phyloP scores from a whole-genome alignment of 176 grass and related monocot genomes.

The Ananas comosus region DNA sequence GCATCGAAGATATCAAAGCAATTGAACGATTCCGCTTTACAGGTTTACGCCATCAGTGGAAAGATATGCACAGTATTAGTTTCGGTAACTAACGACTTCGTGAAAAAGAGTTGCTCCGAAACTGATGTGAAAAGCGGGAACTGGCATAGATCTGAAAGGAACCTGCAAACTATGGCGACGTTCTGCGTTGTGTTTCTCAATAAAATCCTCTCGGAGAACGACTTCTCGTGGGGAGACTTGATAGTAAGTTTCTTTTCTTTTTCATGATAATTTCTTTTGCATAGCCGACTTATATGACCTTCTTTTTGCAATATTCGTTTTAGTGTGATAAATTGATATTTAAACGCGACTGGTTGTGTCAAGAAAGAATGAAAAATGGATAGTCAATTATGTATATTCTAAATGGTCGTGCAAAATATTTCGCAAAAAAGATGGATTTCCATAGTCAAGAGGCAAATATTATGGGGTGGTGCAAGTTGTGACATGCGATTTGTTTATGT shows the following conservation, averaged over 20 bases:
- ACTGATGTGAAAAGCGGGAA: background rate
- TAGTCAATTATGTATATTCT: too few species aligned
- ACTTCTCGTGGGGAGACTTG: slow-evolving; percentile 52
- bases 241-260: slow-evolving; percentile 24
- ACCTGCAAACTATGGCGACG: slow-evolving; percentile 39
- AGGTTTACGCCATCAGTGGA: slow-evolving; percentile 28
- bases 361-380: too few species aligned
- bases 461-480: too few species aligned
- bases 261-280: background rate
- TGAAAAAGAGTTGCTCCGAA: slow-evolving; percentile 40
- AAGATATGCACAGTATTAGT: slow-evolving; percentile 57
- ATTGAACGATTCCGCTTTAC: slow-evolving; percentile 43
- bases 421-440: too few species aligned
- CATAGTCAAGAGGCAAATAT: too few species aligned
- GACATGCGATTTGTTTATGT: too few species aligned
- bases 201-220: slow-evolving; percentile 44
- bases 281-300: background rate
- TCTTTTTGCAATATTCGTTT: background rate
- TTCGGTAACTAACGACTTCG: slow-evolving; percentile 45
- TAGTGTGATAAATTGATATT: too few species aligned
- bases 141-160: slow-evolving; percentile 5
- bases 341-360: too few species aligned
- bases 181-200: slow-evolving; percentile 43
- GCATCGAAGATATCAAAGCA: slow-evolving; percentile 18
- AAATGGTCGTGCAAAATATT: too few species aligned